Conservation (phyloP, 305 asterid genomes). For the Solanum hybrid region DNA sequence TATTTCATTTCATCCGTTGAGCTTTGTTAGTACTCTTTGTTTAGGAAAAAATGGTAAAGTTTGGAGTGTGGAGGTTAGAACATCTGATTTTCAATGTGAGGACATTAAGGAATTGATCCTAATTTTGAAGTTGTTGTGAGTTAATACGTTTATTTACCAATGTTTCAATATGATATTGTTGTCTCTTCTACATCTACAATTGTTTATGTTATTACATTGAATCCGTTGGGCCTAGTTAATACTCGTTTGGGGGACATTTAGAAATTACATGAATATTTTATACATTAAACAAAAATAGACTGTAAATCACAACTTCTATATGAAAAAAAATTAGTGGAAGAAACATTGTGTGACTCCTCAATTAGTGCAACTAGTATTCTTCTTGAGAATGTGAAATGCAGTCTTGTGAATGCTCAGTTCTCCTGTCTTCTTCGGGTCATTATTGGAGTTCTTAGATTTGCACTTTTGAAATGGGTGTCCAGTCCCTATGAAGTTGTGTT, state of each 20-base stretch:
- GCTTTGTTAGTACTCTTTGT: background rate
- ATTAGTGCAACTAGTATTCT: background rate
- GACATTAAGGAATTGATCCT: background rate
- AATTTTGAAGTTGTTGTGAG: background rate
- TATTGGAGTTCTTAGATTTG: background rate
- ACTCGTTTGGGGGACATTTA: background rate
- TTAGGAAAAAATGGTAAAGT: background rate
- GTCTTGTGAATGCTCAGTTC: background rate
- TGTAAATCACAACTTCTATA: background rate
- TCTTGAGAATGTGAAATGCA: background rate
- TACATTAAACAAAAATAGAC: background rate
- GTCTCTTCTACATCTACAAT: background rate
- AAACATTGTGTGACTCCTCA: background rate
- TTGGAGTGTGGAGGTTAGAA: background rate
- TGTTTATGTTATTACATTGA: background rate
- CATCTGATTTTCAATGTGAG: background rate
- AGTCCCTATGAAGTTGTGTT: background rate
- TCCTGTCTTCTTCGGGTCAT: background rate
- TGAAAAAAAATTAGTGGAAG: background rate
- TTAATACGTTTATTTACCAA: background rate
- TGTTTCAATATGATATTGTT: background rate
- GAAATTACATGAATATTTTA: background rate
- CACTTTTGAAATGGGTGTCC: background rate
- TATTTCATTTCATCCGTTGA: background rate
- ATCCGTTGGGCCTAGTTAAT: background rate